These are phyloP conservation scores for Pyrus communis DNA, from an alignment of 306 rosid species.

Conservation along the genomic window DNA sequence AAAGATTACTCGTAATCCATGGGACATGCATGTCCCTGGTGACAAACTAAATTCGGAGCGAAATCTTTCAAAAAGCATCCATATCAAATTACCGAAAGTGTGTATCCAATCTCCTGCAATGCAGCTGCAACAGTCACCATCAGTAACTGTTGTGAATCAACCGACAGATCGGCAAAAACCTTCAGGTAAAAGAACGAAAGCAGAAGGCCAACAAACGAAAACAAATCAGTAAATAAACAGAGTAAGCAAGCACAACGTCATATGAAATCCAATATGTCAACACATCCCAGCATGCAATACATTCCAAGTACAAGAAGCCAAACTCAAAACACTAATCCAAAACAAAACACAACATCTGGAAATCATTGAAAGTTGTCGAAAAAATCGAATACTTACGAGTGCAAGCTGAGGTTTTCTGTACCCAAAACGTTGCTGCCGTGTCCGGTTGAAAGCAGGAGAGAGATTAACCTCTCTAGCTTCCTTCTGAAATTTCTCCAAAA, in stretches of 20 bases:
- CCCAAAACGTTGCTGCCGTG: conserved; percentile 41
- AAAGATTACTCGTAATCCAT: neutral
- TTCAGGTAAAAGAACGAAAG: conserved; percentile 21
- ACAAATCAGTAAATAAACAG: neutral
- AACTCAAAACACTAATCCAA: conserved; percentile 12
- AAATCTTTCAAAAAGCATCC: neutral
- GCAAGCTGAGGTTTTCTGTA: conserved; percentile 88
- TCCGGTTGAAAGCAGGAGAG: conserved; percentile 31
- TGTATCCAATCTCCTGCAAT: conserved; percentile 74
- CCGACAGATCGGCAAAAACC: conserved; percentile 75
- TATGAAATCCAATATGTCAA: neutral
- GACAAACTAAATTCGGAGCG: neutral
- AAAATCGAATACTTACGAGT: conserved; percentile 46
- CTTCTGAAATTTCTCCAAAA: conserved; percentile 55
- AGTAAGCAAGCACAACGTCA: neutral
- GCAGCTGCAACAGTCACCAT: conserved; percentile 77
- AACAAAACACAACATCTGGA: neutral
- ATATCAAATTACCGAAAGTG: conserved; percentile 48
- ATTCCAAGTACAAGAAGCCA: neutral
- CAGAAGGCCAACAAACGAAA: neutral
- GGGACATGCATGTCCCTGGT: neutral
- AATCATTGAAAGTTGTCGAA: neutral
- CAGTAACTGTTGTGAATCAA: conserved; percentile 74
- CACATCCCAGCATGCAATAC: neutral
- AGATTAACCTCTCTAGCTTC: conserved; percentile 31